phyloP scores from a whole-genome alignment of 2,329 filamentous ascomycete species.

The Paecilomyces dactylethromorphus region DNA sequence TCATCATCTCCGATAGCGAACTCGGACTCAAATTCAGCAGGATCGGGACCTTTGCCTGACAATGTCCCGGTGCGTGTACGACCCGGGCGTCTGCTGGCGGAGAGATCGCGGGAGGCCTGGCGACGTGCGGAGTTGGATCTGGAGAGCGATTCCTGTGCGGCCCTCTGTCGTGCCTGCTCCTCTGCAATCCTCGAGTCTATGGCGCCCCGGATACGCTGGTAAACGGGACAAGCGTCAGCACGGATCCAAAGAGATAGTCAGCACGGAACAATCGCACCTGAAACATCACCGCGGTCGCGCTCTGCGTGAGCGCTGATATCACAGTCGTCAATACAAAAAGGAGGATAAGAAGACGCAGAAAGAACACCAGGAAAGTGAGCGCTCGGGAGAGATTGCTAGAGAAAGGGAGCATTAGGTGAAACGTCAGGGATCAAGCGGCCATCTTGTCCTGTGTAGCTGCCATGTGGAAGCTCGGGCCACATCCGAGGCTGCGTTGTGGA shows the following conservation, averaged over 20 bases:
- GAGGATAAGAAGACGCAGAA: slow-evolving; percentile 8
- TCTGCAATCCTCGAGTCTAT: slow-evolving; percentile 85
- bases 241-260: neutral
- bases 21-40: slow-evolving; percentile 77
- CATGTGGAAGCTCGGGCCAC: slow-evolving; percentile 1
- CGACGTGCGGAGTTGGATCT: slow-evolving; percentile 40
- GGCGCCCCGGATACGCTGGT: slow-evolving; percentile 71
- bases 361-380: slow-evolving; percentile 5
- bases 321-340: slow-evolving; percentile 5
- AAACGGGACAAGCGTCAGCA: neutral
- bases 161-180: slow-evolving; percentile 75
- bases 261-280: slow-evolving; percentile 15
- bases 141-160: slow-evolving; percentile 35
- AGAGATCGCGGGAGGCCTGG: slow-evolving; percentile 20
- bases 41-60: slow-evolving; percentile 62
- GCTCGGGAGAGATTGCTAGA: slow-evolving; percentile 6
- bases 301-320: slow-evolving; percentile 13
- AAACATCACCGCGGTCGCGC: slow-evolving; percentile 23
- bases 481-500: neutral
- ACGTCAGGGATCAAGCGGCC: neutral
- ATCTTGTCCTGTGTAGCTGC: neutral
- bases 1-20: slow-evolving; percentile 85
- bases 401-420: neutral
- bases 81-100: slow-evolving; percentile 9
- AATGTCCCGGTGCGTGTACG: slow-evolving; percentile 23